Conservation (phyloP, 257 asterid genomes). For the Forsythia viridissima region DNA sequence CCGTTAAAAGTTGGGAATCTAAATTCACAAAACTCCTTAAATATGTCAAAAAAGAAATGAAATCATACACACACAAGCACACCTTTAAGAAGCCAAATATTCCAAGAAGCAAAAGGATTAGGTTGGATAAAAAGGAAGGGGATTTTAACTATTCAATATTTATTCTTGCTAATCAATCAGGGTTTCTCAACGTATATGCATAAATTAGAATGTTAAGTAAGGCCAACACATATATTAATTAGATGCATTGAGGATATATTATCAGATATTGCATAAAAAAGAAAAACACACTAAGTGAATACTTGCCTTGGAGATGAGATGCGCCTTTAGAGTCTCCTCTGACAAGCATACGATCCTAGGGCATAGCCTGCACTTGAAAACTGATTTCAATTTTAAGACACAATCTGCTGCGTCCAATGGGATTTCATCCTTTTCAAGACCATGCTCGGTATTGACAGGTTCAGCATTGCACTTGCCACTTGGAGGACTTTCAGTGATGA, state of each 20-base stretch:
- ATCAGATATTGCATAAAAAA: neutral
- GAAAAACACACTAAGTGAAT: neutral
- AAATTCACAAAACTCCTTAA: neutral
- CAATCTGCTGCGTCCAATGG: slow-evolving; percentile 41
- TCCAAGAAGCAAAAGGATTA: neutral
- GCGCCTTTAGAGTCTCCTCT: slow-evolving; percentile 69
- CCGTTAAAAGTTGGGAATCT: neutral
- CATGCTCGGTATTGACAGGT: slow-evolving; percentile 26
- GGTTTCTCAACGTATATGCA: neutral
- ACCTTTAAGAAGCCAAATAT: neutral
- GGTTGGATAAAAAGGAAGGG: neutral
- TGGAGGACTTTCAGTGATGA: slow-evolving; percentile 31
- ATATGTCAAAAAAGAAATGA: neutral
- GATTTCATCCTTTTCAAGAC: slow-evolving; percentile 38
- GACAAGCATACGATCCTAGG: slow-evolving; percentile 92
- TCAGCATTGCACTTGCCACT: slow-evolving; percentile 30
- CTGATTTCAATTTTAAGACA: slow-evolving; percentile 74
- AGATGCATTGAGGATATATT: neutral
- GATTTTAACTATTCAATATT: neutral
- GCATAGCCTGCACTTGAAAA: slow-evolving; percentile 88
- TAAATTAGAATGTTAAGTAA: neutral
- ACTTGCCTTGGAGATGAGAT: slow-evolving; percentile 83
- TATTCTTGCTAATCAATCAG: neutral
- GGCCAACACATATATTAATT: neutral
- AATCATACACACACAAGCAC: neutral